Evolutionary conservation across 78 protist species (phyloP), one percentile per base, ranked within the genome.

Genomic region (Monosiga brevicollis): DNA sequence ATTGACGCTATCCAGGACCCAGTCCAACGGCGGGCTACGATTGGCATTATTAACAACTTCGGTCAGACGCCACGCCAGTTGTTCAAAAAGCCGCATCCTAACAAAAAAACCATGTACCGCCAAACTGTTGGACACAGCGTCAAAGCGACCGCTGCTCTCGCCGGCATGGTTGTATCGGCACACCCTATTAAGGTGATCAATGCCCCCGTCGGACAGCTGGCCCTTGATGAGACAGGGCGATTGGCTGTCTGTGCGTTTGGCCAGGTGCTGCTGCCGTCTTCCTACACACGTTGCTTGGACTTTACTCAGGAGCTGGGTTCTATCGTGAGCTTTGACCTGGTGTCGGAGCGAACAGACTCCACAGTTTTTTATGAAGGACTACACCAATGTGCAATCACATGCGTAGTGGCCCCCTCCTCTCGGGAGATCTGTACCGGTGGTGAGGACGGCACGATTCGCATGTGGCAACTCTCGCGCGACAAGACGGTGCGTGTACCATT

Each of bases 1-100:
- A 77, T 93, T 73, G 93, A 84, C 62, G 41, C 87, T 0, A 89
- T 96, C 84, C 78, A 87, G 35, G 92, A 85, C 41, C 89, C 89
- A 24, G 91, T 87, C 3, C 83, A 84, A 3, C 74, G 92, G 15
- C 83, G 35, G 73, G 83, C 83, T n/a, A 40, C 43, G 54, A 76
- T 83, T 0, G 82, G 80, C 74, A 76, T 87, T 76, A 88, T 90
- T 42, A 86, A 87, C 83, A 87, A 79, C 84, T 98, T 97, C 38
- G 99, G 99, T 42, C 99, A 97, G 79, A 93, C 96, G 23, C 99
- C 99, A 15, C 22, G 70, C 0, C 99, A 96, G 72, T 86, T 98
- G 34, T 95, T 95, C 89, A 36, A 15, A 37, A 42, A 20, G 39
- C 81, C 90, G 11, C 95, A 92, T 74, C 92, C 92, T 20, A 6